Evolutionary conservation across 352 stramenopile genomes (phyloP), one percentile per base, ranked within the genome.

Genomic region (Globisporangium carolinianum): DNA sequence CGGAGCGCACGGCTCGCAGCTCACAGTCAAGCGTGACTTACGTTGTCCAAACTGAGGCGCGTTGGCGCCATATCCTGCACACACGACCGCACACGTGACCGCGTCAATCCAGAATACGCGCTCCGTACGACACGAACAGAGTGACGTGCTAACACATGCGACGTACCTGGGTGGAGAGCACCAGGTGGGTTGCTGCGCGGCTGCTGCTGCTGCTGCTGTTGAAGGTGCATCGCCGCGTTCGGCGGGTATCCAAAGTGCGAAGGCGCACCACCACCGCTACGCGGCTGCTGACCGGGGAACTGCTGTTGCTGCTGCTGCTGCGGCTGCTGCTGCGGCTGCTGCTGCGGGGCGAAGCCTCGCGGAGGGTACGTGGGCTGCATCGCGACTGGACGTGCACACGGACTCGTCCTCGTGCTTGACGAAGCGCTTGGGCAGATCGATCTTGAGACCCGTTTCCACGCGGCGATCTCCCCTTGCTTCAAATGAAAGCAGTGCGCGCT

Each of bases 321-420:
- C 3, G 24, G 24, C 3, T 42, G 38, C 7, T 42, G 37, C 9
- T n/a, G 41, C 41, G 14, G 41, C 0, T 46, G 42, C 11, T 47
- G 42, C n/a, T 47, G 42, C 11, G 42, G 61, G 18, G 56, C 48
- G 56, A 65, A 77, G 45, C 74, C 71, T 46, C 68, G 65, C 55
- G 69, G 71, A 51, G 71, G 60, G 62, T 69, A 77, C 62, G 75
- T 80, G 47, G 69, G 67, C 63, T 75, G 69, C 73, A 77, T 74
- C 55, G 18, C 52, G 42, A 17, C 42, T 17, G 42, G 12, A 18
- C 42, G 9, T 47, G 24, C 24, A 32, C 42, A 5, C 42, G 42
- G 11, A 11, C n/a, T 17, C 42, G 42, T 47, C 42, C 2, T 45
- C 41, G 4, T 45, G 41, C 24, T 32, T 32, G 24, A 32, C 24